A percentile compares a stretch with the other conserved stretches of the same genome.
phyloP scores from a whole-genome alignment of 371 early-diverging fungal species.

The Chytridiales sp. region DNA sequence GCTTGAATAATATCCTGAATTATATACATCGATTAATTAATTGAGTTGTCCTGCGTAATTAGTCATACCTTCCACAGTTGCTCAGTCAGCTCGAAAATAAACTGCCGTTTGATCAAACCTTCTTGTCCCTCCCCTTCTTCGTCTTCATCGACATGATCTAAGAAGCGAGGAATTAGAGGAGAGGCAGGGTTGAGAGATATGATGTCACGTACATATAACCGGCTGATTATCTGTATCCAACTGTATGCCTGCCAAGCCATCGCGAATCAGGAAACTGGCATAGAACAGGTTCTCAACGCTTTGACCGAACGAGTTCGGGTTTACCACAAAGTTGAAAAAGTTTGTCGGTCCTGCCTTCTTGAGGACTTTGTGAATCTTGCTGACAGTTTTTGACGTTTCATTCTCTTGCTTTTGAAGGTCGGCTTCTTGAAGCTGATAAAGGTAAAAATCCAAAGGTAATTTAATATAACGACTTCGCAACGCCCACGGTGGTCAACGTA shows the following conservation, averaged over 20 bases:
- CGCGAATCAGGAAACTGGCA: slow-evolving; percentile 85
- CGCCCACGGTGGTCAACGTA: slow-evolving; percentile 18
- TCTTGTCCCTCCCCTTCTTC: slow-evolving; percentile 47
- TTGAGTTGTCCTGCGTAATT: neutral
- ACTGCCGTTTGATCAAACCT: slow-evolving; percentile 67
- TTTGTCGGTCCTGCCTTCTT: slow-evolving; percentile 63
- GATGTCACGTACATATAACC: slow-evolving; percentile 44
- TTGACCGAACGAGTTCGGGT: slow-evolving; percentile 89
- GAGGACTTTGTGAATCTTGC: slow-evolving; percentile 57
- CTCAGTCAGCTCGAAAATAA: slow-evolving; percentile 79
- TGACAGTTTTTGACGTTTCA: slow-evolving; percentile 83
- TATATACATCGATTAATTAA: neutral
- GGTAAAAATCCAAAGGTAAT: slow-evolving; percentile 10
- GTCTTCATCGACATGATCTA: slow-evolving; percentile 3
- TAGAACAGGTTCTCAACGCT: slow-evolving; percentile 95
- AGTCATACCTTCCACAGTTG: slow-evolving; percentile 62
- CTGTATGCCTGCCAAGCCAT: slow-evolving; percentile 75
- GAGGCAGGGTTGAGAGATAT: neutral
- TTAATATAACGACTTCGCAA: neutral
- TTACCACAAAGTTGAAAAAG: slow-evolving; percentile 82
- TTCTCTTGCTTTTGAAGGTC: slow-evolving; percentile 82
- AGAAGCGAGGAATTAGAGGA: neutral
- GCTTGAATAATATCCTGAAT: slow-evolving; percentile 63
- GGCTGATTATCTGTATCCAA: slow-evolving; percentile 68
- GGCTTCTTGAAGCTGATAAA: slow-evolving; percentile 58